Percentiles rank a stretch among this genome's conserved stretches.
These are phyloP conservation scores for Umbelopsis vinacea DNA, from an alignment of 192 early-diverging fungal genomes.

Conservation along the genomic window DNA sequence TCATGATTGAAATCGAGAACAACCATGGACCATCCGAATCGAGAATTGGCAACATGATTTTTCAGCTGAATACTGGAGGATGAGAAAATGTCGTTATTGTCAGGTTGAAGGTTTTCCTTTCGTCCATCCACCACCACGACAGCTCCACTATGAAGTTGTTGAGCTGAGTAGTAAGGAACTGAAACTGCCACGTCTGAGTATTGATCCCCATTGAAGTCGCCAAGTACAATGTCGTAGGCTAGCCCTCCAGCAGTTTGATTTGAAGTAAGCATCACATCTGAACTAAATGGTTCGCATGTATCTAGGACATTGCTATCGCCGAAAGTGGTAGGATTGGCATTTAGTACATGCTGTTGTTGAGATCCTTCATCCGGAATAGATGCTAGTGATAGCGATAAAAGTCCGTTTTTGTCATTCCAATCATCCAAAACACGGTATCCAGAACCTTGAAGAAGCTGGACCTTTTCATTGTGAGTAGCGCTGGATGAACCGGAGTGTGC, in stretches of 20 bases:
- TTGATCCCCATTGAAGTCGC: constrained; percentile 76
- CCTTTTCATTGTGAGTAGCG: not conserved
- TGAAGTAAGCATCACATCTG: constrained; percentile 46
- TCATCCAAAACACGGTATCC: not conserved
- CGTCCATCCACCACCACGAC: constrained; percentile 58
- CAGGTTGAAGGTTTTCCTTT: constrained; percentile 9
- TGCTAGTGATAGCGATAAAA: not conserved
- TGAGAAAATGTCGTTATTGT: not conserved
- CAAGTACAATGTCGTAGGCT: constrained; percentile 63
- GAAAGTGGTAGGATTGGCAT: not conserved
- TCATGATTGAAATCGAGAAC: constrained; percentile 85
- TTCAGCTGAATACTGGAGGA: not conserved
- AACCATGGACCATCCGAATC: constrained; percentile 78
- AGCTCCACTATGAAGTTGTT: constrained; percentile 49
- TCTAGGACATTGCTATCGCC: not conserved
- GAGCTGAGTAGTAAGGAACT: constrained; percentile 56
- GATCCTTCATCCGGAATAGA: not conserved
- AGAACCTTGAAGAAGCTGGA: not conserved
- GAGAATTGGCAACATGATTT: constrained; percentile 27
- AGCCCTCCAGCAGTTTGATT: constrained; percentile 63
- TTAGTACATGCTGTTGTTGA: not conserved
- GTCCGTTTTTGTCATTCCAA: not conserved
- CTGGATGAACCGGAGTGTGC: not conserved
- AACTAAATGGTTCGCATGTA: not conserved
- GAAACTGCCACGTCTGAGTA: constrained; percentile 62